Evolutionary conservation across 345 rosid species (phyloP), one percentile per base, ranked within the genome.

Genomic region (Citrus reticulata): DNA sequence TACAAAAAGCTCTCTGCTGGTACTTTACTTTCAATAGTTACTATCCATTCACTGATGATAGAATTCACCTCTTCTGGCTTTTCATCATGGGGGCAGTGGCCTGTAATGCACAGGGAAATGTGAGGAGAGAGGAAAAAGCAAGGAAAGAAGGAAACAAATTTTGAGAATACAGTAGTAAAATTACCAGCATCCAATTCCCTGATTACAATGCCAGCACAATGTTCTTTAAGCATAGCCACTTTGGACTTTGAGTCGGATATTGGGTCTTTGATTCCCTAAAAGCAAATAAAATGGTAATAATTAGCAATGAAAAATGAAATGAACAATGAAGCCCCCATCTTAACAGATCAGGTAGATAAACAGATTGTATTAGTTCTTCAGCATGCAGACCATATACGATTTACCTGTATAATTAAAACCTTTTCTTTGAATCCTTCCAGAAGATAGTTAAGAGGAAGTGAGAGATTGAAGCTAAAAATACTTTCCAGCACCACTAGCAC

Each of bases 41-140:
- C 81, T 61, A 88, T 81, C 98, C 98, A 92, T 72, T 89, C 85
- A 61, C 88, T 55, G 79, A 91, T 74, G 24, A 90, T 78, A 14
- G 76, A 68, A 77, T 94, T 94, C 10, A 91, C 93, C 74, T 86
- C 86, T 78, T 87, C 89, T 19, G 97, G 94, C 75, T 55, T 77
- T 89, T 94, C 98, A 59, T 91, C 98, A n/a, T 94, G 97, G 65
- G 97, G 97, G 55, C 98, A 92, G 75, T 94, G 98, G 20, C 97
- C 98, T 88, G 87, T 51, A 84, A 73, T 37, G 5, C 51, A n/a
- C 5, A 14, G 9, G 7, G 58, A 35, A 66, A 67, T 67, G 17
- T 30, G 35, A 34, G 7, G 64, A 4, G 6, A 16, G 35, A 35
- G 25, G 5, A 7, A 25, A 54, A 27, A 51, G 51, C 6, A 25